Conservation (phyloP, 805 yeast genomes). For the Candida hungchunana region DNA sequence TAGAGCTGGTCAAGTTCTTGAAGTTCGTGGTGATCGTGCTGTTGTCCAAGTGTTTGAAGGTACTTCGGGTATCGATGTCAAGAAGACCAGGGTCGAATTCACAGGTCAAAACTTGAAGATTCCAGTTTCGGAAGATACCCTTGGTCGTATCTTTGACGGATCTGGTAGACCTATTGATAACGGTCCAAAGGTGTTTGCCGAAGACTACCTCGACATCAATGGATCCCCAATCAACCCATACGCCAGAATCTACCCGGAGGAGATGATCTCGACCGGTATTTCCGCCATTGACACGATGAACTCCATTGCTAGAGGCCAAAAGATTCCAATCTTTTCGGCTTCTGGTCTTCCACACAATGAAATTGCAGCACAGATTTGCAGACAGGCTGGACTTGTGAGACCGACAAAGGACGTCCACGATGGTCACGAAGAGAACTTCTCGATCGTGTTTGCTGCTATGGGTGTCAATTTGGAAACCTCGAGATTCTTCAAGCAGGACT, state of each 20-base stretch:
- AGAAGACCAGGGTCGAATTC: constrained; percentile 95
- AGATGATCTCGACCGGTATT: constrained; percentile 98
- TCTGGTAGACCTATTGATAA: constrained; percentile 98
- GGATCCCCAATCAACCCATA: constrained; percentile 98
- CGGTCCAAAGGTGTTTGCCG: constrained; percentile 98
- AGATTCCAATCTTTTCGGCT: constrained; percentile 98
- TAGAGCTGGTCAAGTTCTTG: constrained; percentile 97
- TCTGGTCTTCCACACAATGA: constrained; percentile 99
- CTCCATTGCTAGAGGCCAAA: constrained; percentile 99
- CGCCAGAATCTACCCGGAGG: constrained; percentile 98
- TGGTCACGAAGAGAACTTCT: constrained; percentile 99
- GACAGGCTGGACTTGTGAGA: constrained; percentile 98
- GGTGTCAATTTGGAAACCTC: constrained; percentile 99
- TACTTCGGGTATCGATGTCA: constrained; percentile 97
- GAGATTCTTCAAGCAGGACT: constrained; percentile 97
- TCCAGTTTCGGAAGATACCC: constrained; percentile 93
- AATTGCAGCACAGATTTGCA: constrained; percentile 99
- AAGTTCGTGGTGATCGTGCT: constrained; percentile 95
- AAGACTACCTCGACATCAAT: constrained; percentile 95
- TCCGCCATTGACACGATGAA: constrained; percentile 99
- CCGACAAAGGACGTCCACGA: constrained; percentile 99
- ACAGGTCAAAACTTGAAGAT: constrained; percentile 92
- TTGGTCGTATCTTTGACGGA: constrained; percentile 98
- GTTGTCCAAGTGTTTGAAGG: constrained; percentile 99
- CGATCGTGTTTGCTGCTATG: constrained; percentile 99